Base-by-base conservation (phyloP, 495 filamentous ascomycete genomes). In the Penicillium verhagenii region DNA sequence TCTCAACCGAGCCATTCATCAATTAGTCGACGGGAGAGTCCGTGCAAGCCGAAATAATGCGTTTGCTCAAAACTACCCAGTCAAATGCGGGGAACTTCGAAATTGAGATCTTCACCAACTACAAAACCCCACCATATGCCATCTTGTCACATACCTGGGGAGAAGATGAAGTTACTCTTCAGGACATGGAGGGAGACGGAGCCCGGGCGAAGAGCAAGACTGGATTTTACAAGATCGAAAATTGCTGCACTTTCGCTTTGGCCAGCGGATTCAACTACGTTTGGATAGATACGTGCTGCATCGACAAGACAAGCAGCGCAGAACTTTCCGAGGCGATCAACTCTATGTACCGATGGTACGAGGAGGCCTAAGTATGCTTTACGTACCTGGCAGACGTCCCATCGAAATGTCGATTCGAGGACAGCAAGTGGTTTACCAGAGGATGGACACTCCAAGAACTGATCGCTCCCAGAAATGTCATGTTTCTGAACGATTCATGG, bases 221-320 rank as follows among this genome's bases (percentile, higher is more conserved):
- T 5, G 33, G 33, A 35, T 35, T n/a, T n/a, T 13, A 35, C 10
- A 35, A 35, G 16, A 35, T 35, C 33, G 6, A 11, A 14, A 2
- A 35, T 2, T 35, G 2, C 6, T 35, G 33, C 14, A 13, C 6
- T 5, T 4, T 14, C 14, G 33, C 33, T n/a, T 6, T 14, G 6
- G 6, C 13, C 6, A 4, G 92, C 93, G 33, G 33, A 5, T n/a
- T 14, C 11, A 1, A 44, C 0, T 44, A 44, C 14, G 42, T 13
- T n/a, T 44, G 42, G 42, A n/a, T 44, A 6, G 42, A 44, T 14
- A 44, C 42, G 4, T 44, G 42, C 11, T 44, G 42, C 14, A 44
- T 44, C 8, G 21, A 44, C n/a, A 44, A 44, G 13, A 44, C 20
- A 25, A 44, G 21, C 21, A 23, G 21, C 11, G 21, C 42, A 2